Conservation (phyloP, 1,284 basidiomycete species). For the Porogramme epimiltina region DNA sequence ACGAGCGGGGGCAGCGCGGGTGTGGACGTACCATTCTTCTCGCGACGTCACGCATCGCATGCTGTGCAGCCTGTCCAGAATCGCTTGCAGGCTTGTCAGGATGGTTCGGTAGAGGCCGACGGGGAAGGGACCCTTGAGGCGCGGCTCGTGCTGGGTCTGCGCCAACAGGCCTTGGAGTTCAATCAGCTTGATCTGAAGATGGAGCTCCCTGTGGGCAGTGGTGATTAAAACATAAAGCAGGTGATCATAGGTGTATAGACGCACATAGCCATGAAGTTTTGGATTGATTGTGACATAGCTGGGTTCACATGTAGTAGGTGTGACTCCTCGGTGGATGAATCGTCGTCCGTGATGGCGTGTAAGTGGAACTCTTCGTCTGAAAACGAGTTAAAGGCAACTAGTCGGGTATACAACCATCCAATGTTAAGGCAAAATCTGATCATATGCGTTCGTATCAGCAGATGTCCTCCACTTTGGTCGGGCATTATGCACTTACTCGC, state of each 20-base stretch:
- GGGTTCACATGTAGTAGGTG: slow-evolving; percentile 40
- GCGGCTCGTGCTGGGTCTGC: slow-evolving; percentile 91
- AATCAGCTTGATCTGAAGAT: slow-evolving; percentile 89
- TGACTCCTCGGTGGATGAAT: slow-evolving; percentile 36
- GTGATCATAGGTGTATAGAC: slow-evolving; percentile 23
- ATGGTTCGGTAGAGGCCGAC: slow-evolving; percentile 81
- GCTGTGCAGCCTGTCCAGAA: slow-evolving; percentile 88
- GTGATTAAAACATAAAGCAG: neutral
- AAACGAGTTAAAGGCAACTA: slow-evolving; percentile 78
- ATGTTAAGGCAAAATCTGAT: slow-evolving; percentile 79
- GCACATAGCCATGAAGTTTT: slow-evolving; percentile 90
- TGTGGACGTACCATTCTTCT: slow-evolving; percentile 90
- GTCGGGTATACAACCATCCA: slow-evolving; percentile 82
- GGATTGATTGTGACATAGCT: slow-evolving; percentile 63
- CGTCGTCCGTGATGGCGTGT: slow-evolving; percentile 27
- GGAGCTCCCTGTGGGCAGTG: slow-evolving; percentile 74
- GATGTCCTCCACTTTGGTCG: neutral
- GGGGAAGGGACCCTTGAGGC: slow-evolving; percentile 93
- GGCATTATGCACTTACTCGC: slow-evolving; percentile 64
- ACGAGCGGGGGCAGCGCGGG: no score
- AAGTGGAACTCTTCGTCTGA: slow-evolving; percentile 23
- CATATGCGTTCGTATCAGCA: no score
- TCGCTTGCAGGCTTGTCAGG: slow-evolving; percentile 84
- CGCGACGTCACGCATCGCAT: slow-evolving; percentile 95
- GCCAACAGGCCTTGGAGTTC: slow-evolving; percentile 80